Conservation (phyloP, 768 basidiomycete species). For the Solioccasus polychromus region DNA sequence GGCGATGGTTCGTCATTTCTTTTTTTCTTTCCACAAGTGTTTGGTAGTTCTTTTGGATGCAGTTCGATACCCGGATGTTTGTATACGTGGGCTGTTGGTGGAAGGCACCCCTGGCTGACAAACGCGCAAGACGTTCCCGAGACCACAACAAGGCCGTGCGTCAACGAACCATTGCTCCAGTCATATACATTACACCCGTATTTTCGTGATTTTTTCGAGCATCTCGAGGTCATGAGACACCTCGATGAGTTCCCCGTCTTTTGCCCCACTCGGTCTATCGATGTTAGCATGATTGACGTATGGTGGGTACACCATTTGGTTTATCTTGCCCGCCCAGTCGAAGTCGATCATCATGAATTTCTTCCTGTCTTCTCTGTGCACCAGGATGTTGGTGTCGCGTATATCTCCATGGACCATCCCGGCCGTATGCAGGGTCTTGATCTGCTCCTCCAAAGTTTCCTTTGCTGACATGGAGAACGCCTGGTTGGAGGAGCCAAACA, state of each 20-base stretch:
- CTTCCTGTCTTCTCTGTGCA: background rate
- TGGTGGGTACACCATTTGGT: slow-evolving; percentile 21
- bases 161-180: no score
- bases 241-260: background rate
- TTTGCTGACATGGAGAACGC: background rate
- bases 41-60: no score
- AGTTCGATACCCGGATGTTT: no score
- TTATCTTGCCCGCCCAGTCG: slow-evolving; percentile 27
- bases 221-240: background rate
- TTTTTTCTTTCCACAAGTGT: no score
- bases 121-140: no score
- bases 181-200: no score
- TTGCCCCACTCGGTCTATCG: background rate
- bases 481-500: slow-evolving; percentile 6
- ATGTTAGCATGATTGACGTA: background rate
- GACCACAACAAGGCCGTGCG: no score
- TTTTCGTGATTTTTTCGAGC: no score
- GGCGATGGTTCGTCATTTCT: no score
- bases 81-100: no score
- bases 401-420: slow-evolving; percentile 25
- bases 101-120: no score
- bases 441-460: background rate
- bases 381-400: slow-evolving; percentile 21
- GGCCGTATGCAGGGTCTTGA: slow-evolving; percentile 15
- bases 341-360: slow-evolving; percentile 26